Conservation (phyloP, 129 eudicot genomes). For the Flaveria trinervia region DNA sequence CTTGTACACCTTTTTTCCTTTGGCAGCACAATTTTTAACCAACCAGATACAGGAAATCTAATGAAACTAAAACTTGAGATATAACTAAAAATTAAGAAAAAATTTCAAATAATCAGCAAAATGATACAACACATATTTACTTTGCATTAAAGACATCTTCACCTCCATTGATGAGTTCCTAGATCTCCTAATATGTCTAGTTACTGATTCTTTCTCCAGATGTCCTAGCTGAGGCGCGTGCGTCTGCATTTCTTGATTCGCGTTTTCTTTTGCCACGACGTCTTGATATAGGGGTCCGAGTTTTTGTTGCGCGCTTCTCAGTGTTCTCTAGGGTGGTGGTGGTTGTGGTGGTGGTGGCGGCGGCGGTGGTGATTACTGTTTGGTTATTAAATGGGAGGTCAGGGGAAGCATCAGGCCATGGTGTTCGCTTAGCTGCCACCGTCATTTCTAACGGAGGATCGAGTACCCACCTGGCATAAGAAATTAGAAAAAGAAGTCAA, state of each 20-base stretch:
- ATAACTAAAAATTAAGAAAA: conserved; percentile 25
- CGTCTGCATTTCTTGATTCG: conserved; percentile 50
- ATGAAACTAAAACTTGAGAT: background rate
- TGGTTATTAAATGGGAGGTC: conserved; percentile 54
- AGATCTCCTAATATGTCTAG: background rate
- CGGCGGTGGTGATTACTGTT: conserved; percentile 28
- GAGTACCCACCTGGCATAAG: conserved; percentile 74
- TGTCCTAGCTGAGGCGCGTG: conserved; percentile 42
- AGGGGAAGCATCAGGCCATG: conserved; percentile 90
- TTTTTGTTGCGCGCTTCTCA: conserved; percentile 61
- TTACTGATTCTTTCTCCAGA: conserved; percentile 32
- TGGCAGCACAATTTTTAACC: conserved; percentile 7
- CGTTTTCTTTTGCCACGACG: conserved; percentile 74
- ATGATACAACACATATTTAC: conserved; percentile 32
- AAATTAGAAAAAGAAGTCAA: background rate
- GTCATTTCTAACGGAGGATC: conserved; percentile 84
- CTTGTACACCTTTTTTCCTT: background rate
- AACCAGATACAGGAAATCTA: background rate
- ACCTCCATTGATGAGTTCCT: conserved; percentile 14
- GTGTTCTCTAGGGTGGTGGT: conserved; percentile 40
- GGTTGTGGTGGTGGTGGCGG: conserved; percentile 14
- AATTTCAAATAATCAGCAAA: conserved; percentile 12
- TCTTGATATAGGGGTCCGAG: conserved; percentile 58
- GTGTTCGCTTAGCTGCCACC: conserved; percentile 85
- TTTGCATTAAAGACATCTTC: conserved; percentile 21